Percentiles rank a stretch among this genome's conserved stretches.
These are phyloP conservation scores for Theileria annulata DNA, from an alignment of 169 alveolate species.

Conservation along the genomic window DNA sequence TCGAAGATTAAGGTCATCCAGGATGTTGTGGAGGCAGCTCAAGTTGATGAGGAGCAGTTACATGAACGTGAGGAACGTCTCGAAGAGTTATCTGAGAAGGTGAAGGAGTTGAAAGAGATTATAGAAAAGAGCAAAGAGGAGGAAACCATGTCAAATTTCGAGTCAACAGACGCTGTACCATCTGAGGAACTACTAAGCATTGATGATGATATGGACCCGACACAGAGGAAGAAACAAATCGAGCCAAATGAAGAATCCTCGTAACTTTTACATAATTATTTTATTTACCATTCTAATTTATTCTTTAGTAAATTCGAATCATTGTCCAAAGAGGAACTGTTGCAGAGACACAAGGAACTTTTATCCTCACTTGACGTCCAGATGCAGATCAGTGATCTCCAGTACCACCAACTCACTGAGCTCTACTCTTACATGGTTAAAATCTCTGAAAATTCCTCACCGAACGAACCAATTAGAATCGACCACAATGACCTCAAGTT, in stretches of 20 bases:
- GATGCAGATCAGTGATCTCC: conserved; percentile 58
- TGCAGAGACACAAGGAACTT: conserved; percentile 49
- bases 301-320: conserved; percentile 20
- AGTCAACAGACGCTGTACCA: background rate
- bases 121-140: conserved; percentile 39
- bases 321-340: conserved; percentile 40
- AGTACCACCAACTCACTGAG: conserved; percentile 59
- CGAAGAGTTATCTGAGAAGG: conserved; percentile 62
- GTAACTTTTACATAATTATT: conserved; percentile 6
- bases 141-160: conserved; percentile 16
- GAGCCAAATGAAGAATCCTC: background rate
- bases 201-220: conserved; percentile 9
- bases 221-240: conserved; percentile 2
- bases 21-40: conserved; percentile 55
- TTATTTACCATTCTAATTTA: conserved; percentile 13
- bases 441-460: conserved; percentile 44
- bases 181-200: conserved; percentile 5
- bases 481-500: conserved; percentile 29
- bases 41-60: conserved; percentile 61
- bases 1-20: conserved; percentile 39
- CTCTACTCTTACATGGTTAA: conserved; percentile 51
- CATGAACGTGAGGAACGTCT: conserved; percentile 44
- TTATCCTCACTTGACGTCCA: conserved; percentile 59
- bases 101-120: conserved; percentile 54
- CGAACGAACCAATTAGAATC: conserved; percentile 10